These are phyloP conservation scores for Sicyos baderoa DNA, from an alignment of 306 rosid species.

Conservation along the genomic window DNA sequence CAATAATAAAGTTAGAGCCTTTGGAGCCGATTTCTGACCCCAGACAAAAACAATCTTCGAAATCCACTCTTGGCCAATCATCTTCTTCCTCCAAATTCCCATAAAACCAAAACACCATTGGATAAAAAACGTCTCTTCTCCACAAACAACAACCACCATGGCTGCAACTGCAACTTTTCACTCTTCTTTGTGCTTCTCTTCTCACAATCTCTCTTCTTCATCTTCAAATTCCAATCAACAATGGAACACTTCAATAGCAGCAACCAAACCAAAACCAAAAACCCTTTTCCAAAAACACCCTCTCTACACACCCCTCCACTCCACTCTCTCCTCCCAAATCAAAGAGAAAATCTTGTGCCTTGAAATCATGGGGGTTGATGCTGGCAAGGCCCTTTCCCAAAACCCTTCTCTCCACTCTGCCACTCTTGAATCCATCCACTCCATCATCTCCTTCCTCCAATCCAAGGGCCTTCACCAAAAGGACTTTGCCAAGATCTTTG, in stretches of 20 bases:
- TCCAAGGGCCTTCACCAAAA: slow-evolving; percentile 57
- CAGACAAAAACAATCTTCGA: slow-evolving; percentile 19
- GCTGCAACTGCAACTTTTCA: slow-evolving; percentile 37
- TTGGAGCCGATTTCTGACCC: no score
- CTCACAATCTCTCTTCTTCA: slow-evolving; percentile 38
- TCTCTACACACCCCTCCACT: slow-evolving; percentile 43
- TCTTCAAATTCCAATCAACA: slow-evolving; percentile 22
- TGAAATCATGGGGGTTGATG: slow-evolving; percentile 74
- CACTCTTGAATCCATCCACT: slow-evolving; percentile 51
- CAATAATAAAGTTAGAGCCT: no score
- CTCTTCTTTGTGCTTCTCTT: slow-evolving; percentile 45
- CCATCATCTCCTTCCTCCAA: slow-evolving; percentile 58
- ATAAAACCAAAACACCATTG: not conserved
- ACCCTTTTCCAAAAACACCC: slow-evolving; percentile 62
- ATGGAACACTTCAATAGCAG: slow-evolving; percentile 24
- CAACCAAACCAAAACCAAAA: slow-evolving; percentile 59
- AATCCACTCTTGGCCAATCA: slow-evolving; percentile 38
- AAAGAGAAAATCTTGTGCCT: slow-evolving; percentile 88
- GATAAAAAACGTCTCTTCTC: slow-evolving; percentile 3
- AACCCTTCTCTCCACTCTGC: slow-evolving; percentile 58
- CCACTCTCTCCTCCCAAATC: slow-evolving; percentile 58
- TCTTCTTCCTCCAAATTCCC: slow-evolving; percentile 16
- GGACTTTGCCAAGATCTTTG: slow-evolving; percentile 68
- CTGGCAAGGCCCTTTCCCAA: slow-evolving; percentile 73
- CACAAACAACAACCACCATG: slow-evolving; percentile 25